These are phyloP conservation scores for Blastobotrys muscicola DNA, from an alignment of 805 yeast genomes.

Conservation along the genomic window DNA sequence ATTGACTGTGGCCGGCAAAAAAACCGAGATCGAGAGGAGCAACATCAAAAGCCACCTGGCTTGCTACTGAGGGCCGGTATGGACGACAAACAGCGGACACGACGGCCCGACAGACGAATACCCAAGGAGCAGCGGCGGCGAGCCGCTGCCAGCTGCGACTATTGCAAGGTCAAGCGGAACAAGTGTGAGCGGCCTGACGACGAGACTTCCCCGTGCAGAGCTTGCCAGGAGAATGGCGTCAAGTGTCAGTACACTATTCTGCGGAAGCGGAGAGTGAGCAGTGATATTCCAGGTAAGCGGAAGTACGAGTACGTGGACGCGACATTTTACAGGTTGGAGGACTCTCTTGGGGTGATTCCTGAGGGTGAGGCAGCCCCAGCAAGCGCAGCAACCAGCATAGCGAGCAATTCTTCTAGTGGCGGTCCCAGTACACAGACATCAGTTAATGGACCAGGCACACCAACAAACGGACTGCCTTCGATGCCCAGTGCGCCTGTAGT, in stretches of 20 bases:
- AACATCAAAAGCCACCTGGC: background rate
- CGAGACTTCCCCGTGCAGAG: slow-evolving; percentile 2
- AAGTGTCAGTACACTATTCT: slow-evolving; percentile 3
- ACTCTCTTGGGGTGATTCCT: too few species aligned
- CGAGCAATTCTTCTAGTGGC: too few species aligned
- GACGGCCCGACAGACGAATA: slow-evolving; percentile 2
- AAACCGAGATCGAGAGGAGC: background rate
- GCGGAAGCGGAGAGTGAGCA: slow-evolving; percentile 2
- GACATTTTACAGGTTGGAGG: background rate
- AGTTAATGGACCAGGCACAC: too few species aligned
- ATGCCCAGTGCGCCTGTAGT: too few species aligned
- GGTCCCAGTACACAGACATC: too few species aligned
- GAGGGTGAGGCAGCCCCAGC: too few species aligned
- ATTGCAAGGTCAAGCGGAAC: slow-evolving; percentile 5
- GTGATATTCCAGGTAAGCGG: slow-evolving; percentile 2
- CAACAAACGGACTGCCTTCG: too few species aligned
- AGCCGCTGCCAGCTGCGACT: slow-evolving; percentile 5
- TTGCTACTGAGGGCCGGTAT: too few species aligned
- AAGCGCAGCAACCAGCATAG: too few species aligned
- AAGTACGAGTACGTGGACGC: slow-evolving; percentile 4
- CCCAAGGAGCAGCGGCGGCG: slow-evolving; percentile 3
- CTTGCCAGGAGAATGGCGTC: slow-evolving; percentile 2
- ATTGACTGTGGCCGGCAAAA: too few species aligned
- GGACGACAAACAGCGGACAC: background rate
- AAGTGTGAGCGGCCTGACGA: slow-evolving; percentile 1